Conservation (phyloP, 2,329 filamentous ascomycete species). For the Ophiostoma himal-ulmi region DNA sequence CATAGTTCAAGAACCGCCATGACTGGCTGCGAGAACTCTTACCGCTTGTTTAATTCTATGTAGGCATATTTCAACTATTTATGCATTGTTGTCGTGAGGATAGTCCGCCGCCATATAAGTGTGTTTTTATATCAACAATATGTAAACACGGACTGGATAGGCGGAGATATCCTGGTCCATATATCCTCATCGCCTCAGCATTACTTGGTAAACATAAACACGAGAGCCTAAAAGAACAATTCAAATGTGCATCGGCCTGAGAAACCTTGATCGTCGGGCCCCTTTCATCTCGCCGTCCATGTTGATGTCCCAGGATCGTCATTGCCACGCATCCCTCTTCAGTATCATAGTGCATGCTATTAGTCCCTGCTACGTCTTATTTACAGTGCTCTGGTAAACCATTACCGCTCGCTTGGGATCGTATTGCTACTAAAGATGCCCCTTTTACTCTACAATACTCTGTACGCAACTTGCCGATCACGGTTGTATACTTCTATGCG, state of each 20-base stretch:
- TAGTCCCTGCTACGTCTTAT: background rate
- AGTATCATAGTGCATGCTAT: background rate
- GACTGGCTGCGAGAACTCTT: background rate
- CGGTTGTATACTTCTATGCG: background rate
- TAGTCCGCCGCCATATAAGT: background rate
- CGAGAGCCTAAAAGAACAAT: background rate
- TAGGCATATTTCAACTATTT: background rate
- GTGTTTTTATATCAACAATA: background rate
- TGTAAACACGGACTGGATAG: background rate
- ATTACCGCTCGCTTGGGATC: background rate
- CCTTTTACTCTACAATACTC: background rate
- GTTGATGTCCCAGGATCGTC: background rate
- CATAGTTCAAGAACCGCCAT: background rate
- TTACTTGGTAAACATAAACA: background rate
- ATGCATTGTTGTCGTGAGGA: background rate
- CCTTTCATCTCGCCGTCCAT: constrained; percentile 11
- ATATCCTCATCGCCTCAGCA: background rate
- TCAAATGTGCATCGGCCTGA: background rate
- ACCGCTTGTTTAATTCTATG: background rate
- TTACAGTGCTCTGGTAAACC: background rate
- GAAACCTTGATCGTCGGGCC: background rate
- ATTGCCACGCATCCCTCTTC: background rate
- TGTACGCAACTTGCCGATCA: background rate
- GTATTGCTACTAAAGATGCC: background rate
- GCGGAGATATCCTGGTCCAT: background rate